Percentiles rank a stretch among this genome's conserved stretches.
phyloP scores from a whole-genome alignment of 2,329 filamentous ascomycete species.

The Leptographium galeiforme region DNA sequence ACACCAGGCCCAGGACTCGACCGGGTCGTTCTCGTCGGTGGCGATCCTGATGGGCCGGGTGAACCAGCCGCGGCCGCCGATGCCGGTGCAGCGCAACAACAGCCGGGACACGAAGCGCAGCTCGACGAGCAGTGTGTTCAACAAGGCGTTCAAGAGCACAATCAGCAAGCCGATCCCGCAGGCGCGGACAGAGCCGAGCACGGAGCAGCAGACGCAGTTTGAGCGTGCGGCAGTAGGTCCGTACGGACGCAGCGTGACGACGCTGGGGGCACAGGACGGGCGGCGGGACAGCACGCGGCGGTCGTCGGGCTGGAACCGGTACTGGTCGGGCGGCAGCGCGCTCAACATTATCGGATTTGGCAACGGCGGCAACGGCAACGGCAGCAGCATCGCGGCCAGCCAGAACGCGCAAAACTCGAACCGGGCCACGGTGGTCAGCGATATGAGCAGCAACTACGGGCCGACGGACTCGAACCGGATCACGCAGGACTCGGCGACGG shows the following conservation, averaged over 20 bases:
- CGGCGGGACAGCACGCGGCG: slow-evolving; percentile 33
- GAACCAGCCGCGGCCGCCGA: slow-evolving; percentile 29
- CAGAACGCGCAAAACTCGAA: slow-evolving; percentile 20
- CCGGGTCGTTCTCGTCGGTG: slow-evolving; percentile 48
- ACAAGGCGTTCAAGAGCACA: slow-evolving; percentile 48
- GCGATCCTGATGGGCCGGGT: slow-evolving; percentile 53
- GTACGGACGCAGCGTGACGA: slow-evolving; percentile 6
- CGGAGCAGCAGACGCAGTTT: slow-evolving; percentile 24
- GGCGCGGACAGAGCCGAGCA: slow-evolving; percentile 10
- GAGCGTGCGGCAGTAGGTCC: neutral
- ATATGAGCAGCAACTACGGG: slow-evolving; percentile 44
- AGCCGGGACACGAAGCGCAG: slow-evolving; percentile 43
- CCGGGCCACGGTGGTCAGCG: slow-evolving; percentile 39
- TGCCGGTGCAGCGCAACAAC: slow-evolving; percentile 14
- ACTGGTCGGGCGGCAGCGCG: slow-evolving; percentile 62
- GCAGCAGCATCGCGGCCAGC: slow-evolving; percentile 24
- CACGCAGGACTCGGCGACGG: slow-evolving; percentile 54
- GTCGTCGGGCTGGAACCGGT: slow-evolving; percentile 65
- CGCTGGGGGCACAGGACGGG: slow-evolving; percentile 13
- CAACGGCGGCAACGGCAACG: slow-evolving; percentile 35
- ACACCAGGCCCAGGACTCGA: slow-evolving; percentile 39
- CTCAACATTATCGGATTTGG: slow-evolving; percentile 52
- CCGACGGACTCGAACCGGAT: slow-evolving; percentile 27
- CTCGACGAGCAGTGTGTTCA: slow-evolving; percentile 41
- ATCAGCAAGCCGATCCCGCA: slow-evolving; percentile 49